A percentile compares a stretch with the other conserved stretches of the same genome.
These are phyloP conservation scores for Aegilops tauschii DNA, from an alignment of 176 grass and related monocot species.

Conservation along the genomic window DNA sequence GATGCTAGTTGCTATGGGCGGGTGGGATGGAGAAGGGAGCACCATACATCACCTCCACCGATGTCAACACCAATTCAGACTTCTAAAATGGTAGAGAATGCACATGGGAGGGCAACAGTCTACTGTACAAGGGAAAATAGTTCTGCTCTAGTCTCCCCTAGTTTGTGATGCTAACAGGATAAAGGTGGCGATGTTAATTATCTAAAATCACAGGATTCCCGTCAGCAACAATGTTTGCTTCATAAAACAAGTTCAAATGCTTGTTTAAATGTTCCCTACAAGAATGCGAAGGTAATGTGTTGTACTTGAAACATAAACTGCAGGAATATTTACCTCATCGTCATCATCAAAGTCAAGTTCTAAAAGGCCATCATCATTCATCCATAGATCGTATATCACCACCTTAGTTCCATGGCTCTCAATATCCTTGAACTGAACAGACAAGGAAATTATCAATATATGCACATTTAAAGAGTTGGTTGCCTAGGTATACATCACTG, in stretches of 20 bases:
- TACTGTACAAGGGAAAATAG: neutral
- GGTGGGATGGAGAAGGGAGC: neutral
- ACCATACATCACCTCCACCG: neutral
- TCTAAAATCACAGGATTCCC: neutral
- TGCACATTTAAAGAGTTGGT: neutral
- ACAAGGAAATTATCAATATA: constrained; percentile 37
- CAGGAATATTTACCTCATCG: constrained; percentile 67
- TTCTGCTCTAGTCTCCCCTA: neutral
- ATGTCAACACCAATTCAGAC: neutral
- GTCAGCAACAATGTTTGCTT: neutral
- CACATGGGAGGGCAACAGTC: neutral
- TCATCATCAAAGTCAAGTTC: constrained; percentile 97
- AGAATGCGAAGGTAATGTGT: neutral
- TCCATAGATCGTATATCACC: constrained; percentile 90
- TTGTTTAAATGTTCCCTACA: neutral
- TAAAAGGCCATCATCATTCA: constrained; percentile 97
- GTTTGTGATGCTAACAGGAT: neutral
- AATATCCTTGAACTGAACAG: constrained; percentile 81
- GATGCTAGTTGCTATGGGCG: neutral
- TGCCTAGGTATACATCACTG: neutral
- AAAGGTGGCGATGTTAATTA: neutral
- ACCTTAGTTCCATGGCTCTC: constrained; percentile 88
- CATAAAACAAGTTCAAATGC: neutral
- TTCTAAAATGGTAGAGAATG: neutral
- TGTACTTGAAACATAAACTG: constrained; percentile 6